Evolutionary conservation across 768 basidiomycete genomes (phyloP), one percentile per base, ranked within the genome.

Genomic region (Mycena amicta): DNA sequence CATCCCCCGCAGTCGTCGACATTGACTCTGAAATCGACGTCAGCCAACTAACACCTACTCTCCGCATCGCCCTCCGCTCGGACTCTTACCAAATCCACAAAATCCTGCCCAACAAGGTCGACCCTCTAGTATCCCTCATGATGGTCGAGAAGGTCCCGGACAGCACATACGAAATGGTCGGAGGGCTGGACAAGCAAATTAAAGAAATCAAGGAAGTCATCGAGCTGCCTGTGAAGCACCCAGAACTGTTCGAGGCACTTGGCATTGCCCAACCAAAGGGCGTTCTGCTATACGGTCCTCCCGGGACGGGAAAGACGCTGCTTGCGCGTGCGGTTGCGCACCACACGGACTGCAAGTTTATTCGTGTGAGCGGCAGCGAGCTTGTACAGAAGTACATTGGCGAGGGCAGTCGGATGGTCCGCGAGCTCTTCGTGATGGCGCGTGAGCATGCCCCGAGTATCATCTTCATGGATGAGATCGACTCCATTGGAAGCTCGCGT

Each of bases 131-230:
- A 28, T 97, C 95, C 20, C 85, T 98, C 62, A 98, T 98, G 97
- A 98, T 98, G 95, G 96, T 98, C 12, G 96, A 99, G 77, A 99
- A 99, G 73, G 96, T 98, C 0, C 96, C 96, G 0, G 96, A 98
- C 74, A 94, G 92, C 74, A 98, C 97, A 28, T 99, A 99, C 76
- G 97, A 98, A 75, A 98, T 98, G 95, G 96, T 99, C 60, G 97
- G 97, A 22, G 96, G 96, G 66, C 84, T 98, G 57, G 97, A 98
- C 80, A 93, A 96, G 74, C 96, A 98, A 70, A 98, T 98, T 72
- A 98, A 97, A 74, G 96, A 99, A 74, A 96, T 98, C 71, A 84
- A 84, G 76, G 90, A 98, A 74, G 96, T 98, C 70, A 98, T 98
- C 74, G 95, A 98, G 74, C 77, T 97, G 25, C 95, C 96, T 33